Evolutionary conservation across 106 monocot species (phyloP).

Genomic region (Apostasia ramifera): DNA sequence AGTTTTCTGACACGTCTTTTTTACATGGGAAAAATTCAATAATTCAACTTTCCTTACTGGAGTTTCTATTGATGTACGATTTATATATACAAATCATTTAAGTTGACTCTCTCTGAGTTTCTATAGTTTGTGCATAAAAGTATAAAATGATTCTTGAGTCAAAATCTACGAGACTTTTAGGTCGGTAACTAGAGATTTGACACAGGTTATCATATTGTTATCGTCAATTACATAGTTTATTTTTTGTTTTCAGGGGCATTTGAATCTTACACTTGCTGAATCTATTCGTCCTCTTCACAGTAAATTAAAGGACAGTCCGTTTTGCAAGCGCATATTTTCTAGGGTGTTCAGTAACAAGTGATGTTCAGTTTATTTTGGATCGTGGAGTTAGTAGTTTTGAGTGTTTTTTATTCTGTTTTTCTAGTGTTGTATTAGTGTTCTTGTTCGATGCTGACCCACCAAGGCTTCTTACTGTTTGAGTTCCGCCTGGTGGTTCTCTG

Average conservation of each 20-base stretch:
- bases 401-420: not conserved
- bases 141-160: not conserved
- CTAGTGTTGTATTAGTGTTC: not conserved
- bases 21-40: too few species aligned
- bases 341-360: not conserved
- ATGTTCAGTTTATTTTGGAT: not conserved
- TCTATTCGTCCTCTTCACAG: slow-evolving; percentile 26
- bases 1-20: too few species aligned
- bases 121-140: not conserved
- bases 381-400: not conserved
- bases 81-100: too few species aligned
- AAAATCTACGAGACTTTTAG: too few species aligned
- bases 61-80: too few species aligned
- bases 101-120: too few species aligned
- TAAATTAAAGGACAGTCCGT: slow-evolving; percentile 26
- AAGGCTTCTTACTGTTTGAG: too few species aligned
- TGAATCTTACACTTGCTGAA: slow-evolving; percentile 13
- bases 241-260: slow-evolving; percentile 18
- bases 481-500: too few species aligned
- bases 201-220: too few species aligned
- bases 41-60: too few species aligned
- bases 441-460: too few species aligned
- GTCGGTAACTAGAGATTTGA: too few species aligned
- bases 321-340: slow-evolving; percentile 33
- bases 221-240: not conserved